These are phyloP conservation scores for Pontederia crassipes DNA, from an alignment of 176 grass and related monocot genomes.

Conservation along the genomic window DNA sequence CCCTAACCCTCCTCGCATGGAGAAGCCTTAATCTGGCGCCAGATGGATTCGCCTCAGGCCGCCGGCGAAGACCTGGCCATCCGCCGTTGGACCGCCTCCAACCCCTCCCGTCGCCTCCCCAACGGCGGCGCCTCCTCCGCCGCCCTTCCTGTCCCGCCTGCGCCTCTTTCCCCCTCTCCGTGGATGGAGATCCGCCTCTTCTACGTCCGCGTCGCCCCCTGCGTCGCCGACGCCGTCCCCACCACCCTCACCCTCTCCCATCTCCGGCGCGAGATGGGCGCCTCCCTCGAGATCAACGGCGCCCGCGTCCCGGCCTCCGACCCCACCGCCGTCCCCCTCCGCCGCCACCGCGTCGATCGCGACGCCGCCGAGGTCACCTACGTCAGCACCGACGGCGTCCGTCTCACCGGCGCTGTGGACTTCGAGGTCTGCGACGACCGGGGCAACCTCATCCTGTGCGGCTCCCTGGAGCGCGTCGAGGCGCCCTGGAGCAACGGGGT, in stretches of 20 bases:
- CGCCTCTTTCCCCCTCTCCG: slow-evolving; percentile 7
- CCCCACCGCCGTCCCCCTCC: slow-evolving; percentile 31
- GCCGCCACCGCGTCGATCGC: slow-evolving; percentile 50
- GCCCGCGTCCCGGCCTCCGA: slow-evolving; percentile 3
- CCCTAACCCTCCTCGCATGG: no score
- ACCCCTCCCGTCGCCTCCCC: not conserved
- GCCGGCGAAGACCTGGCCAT: not conserved
- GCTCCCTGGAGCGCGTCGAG: slow-evolving; percentile 32
- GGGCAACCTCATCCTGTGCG: slow-evolving; percentile 49
- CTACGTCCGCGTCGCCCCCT: slow-evolving; percentile 62
- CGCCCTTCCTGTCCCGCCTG: no score
- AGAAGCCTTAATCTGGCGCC: no score
- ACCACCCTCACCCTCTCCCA: slow-evolving; percentile 38
- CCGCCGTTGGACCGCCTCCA: not conserved
- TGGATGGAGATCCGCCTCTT: slow-evolving; percentile 75
- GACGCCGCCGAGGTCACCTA: slow-evolving; percentile 60
- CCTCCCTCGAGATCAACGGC: slow-evolving; percentile 23
- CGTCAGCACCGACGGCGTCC: slow-evolving; percentile 40
- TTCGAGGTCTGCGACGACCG: slow-evolving; percentile 67
- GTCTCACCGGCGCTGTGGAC: slow-evolving; percentile 35
- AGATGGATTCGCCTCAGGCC: not conserved
- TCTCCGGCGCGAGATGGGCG: slow-evolving; percentile 27
- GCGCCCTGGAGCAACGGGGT: slow-evolving; percentile 29
- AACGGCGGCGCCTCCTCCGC: not conserved
- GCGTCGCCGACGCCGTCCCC: slow-evolving; percentile 3